These are phyloP conservation scores for Lentinula sp. DNA, from an alignment of 768 basidiomycete genomes.

Conservation along the genomic window DNA sequence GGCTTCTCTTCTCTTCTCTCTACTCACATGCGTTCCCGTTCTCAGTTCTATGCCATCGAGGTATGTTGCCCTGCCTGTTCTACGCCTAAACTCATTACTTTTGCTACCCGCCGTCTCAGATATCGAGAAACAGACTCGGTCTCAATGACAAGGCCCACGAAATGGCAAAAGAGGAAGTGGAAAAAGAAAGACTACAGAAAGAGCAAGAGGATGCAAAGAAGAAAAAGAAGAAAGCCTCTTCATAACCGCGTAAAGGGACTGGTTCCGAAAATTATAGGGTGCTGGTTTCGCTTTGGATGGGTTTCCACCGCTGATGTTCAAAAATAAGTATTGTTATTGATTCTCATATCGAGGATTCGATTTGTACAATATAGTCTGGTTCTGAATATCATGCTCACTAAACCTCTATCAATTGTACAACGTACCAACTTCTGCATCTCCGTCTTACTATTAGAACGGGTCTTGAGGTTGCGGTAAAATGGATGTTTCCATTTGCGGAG, in stretches of 20 bases:
- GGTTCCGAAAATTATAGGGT: no score
- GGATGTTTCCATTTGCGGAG: not conserved
- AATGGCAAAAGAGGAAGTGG: slow-evolving; percentile 67
- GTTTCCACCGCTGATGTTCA: not conserved
- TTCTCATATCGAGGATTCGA: not conserved
- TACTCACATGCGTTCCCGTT: slow-evolving; percentile 5
- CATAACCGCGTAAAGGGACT: not conserved
- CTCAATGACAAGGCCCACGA: slow-evolving; percentile 87
- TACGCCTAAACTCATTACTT: not conserved
- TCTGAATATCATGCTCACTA: not conserved
- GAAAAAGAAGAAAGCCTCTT: slow-evolving; percentile 7
- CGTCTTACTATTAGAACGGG: no score
- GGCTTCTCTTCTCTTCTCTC: slow-evolving; percentile 11
- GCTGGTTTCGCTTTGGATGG: not conserved
- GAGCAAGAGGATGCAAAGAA: slow-evolving; percentile 18
- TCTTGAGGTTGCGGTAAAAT: not conserved
- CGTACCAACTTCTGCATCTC: no score
- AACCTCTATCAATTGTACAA: not conserved
- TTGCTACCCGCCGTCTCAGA: slow-evolving; percentile 36
- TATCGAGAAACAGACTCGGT: slow-evolving; percentile 85
- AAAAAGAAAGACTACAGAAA: slow-evolving; percentile 57
- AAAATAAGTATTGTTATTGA: not conserved
- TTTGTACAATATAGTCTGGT: not conserved
- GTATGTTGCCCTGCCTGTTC: slow-evolving; percentile 29
- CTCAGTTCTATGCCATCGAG: slow-evolving; percentile 90